Percentiles rank a stretch among this genome's conserved stretches.
Conservation (phyloP, 345 rosid genomes). For the Eucalyptus microcorys region DNA sequence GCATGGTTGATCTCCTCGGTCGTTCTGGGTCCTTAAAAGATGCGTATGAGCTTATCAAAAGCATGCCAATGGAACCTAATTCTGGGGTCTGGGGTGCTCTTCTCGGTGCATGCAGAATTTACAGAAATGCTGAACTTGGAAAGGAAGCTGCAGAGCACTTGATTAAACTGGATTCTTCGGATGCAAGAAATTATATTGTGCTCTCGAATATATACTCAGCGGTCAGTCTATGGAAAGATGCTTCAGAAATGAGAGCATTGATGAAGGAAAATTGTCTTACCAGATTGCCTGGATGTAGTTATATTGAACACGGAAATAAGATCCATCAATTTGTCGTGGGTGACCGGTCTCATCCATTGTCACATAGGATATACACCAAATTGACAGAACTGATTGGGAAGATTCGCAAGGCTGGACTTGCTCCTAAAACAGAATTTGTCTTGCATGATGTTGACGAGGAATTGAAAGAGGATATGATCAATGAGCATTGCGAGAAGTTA, state of each 20-base stretch:
- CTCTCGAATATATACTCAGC: slow-evolving; percentile 62
- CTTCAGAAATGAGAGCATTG: slow-evolving; percentile 31
- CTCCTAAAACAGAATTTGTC: slow-evolving; percentile 45
- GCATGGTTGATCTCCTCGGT: slow-evolving; percentile 72
- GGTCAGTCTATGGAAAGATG: slow-evolving; percentile 48
- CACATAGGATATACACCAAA: slow-evolving; percentile 33
- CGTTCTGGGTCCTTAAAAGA: slow-evolving; percentile 48
- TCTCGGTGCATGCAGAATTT: slow-evolving; percentile 61
- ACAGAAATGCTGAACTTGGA: slow-evolving; percentile 30
- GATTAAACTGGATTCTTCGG: slow-evolving; percentile 42
- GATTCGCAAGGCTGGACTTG: slow-evolving; percentile 27
- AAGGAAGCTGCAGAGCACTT: slow-evolving; percentile 41
- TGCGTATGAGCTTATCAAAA: slow-evolving; percentile 35
- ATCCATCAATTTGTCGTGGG: slow-evolving; percentile 46
- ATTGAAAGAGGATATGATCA: slow-evolving; percentile 48
- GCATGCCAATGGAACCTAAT: slow-evolving; percentile 62
- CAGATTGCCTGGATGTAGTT: slow-evolving; percentile 55
- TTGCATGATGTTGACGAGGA: slow-evolving; percentile 65
- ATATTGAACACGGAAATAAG: slow-evolving; percentile 38
- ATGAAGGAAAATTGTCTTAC: slow-evolving; percentile 44
- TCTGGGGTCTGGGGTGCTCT: slow-evolving; percentile 76
- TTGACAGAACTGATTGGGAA: slow-evolving; percentile 30
- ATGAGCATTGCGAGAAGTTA: slow-evolving; percentile 59
- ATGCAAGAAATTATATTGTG: slow-evolving; percentile 55
- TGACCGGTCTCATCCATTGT: slow-evolving; percentile 49